Evolutionary conservation across 2,329 filamentous ascomycete species (phyloP), one percentile per base, ranked within the genome.

Genomic region (Fusarium sacchari): DNA sequence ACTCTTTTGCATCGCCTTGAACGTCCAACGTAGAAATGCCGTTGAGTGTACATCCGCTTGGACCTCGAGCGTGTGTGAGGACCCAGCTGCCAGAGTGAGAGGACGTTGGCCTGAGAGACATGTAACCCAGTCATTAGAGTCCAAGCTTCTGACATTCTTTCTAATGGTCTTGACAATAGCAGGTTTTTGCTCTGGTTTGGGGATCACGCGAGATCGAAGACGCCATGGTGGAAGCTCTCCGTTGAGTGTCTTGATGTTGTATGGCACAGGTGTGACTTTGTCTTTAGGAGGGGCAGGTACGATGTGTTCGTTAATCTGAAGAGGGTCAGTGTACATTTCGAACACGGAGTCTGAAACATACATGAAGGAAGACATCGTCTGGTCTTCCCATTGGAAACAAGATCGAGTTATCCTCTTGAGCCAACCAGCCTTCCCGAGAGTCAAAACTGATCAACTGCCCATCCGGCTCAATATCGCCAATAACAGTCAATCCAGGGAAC

Each of bases 321-420:
- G 12, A 32, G 10, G 0, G 20, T 56, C 4, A 55, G 26, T 24
- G 14, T 12, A 15, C 0, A 3, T 22, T 5, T 18, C 6, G 1
- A 3, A 30, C 7, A 17, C 14, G 5, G 4, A 6, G 7, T 15
- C 8, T 13, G 5, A 13, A 24, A 20, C 37, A 7, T 7, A 56
- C 52, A 22, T 56, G 37, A 20, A 56, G 52, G 37, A 56, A 56
- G 17, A 56, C 52, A 43, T 56, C 52, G 0, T 56, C 52, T 4
- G 24, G 37, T 24, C 52, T 56, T 6, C 52, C 52, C 28, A 20
- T 53, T 4, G 52, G 52, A 14, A 56, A 56, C 1, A 56, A 6
- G 28, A 32, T 56, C 22, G 37, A 56, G 37, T 6, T 43, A 8
- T 43, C 28, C 22, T n/a, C 52, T 32, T 32, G 4, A 32, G 52